Evolutionary conservation across 306 rosid genomes (phyloP).

Genomic region (Ziziphus jujuba): DNA sequence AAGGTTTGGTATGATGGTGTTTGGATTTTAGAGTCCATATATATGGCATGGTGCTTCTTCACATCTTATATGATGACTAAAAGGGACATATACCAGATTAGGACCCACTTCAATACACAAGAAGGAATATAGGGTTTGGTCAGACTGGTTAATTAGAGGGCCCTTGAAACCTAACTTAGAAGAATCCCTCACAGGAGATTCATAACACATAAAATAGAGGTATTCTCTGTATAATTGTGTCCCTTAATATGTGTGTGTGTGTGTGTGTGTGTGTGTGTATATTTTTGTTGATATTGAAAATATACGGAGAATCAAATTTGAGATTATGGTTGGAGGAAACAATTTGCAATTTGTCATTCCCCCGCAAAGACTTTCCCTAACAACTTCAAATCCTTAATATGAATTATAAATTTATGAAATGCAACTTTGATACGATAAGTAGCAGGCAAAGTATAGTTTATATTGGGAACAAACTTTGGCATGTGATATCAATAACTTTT

Average conservation of each 20-base stretch:
- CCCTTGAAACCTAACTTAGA: not conserved
- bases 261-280: too few relatives aligned
- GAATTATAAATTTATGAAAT: too few relatives aligned
- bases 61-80: not conserved
- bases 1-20: constrained; percentile 6
- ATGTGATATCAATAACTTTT: constrained; percentile 48
- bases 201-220: not conserved
- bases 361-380: too few relatives aligned
- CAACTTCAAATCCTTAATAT: too few relatives aligned
- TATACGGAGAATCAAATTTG: too few relatives aligned
- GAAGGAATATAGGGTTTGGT: not conserved
- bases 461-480: constrained; percentile 24
- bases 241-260: not conserved
- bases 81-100: not conserved
- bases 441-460: not conserved
- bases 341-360: too few relatives aligned
- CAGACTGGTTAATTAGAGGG: constrained; percentile 7
- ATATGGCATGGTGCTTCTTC: not conserved
- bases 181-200: not conserved
- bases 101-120: constrained; percentile 9
- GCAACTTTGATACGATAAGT: constrained; percentile 6
- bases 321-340: too few relatives aligned
- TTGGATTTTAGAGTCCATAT: not conserved
- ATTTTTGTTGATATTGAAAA: too few relatives aligned
- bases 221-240: not conserved